These are phyloP conservation scores for Acacia acuminata DNA, from an alignment of 306 rosid genomes.

Conservation along the genomic window DNA sequence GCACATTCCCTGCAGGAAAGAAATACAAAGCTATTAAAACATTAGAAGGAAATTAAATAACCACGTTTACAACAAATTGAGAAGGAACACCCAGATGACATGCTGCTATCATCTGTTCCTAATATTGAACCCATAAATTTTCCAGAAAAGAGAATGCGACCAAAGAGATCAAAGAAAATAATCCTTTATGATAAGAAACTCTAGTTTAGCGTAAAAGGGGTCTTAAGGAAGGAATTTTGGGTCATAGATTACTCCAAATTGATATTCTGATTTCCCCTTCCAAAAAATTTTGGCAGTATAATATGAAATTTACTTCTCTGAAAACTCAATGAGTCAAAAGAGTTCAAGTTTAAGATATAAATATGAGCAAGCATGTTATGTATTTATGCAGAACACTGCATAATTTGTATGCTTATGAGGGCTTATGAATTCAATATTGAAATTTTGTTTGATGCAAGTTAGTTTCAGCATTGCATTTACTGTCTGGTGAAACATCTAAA, in stretches of 20 bases:
- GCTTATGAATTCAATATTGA: not conserved
- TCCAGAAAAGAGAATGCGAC: not conserved
- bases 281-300: not conserved
- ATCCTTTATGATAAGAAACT: not conserved
- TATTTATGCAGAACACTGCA: not conserved
- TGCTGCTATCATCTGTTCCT: not conserved
- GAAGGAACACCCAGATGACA: not conserved
- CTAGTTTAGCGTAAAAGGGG: not conserved
- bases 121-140: not conserved
- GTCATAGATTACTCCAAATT: not conserved
- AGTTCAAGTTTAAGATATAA: not conserved
- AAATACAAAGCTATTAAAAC: slow-evolving; percentile 11
- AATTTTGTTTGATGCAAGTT: not conserved
- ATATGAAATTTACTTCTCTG: not conserved
- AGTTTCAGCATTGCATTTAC: not conserved
- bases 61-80: not conserved
- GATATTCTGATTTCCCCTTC: not conserved
- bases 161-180: not conserved
- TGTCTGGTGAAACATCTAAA: not conserved
- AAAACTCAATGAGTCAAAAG: not conserved
- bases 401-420: not conserved
- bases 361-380: not conserved
- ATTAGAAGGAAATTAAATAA: not conserved
- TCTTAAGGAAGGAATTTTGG: not conserved
- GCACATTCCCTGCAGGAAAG: slow-evolving; percentile 86